Evolutionary conservation across 1,139 yeast species (phyloP), one percentile per base, ranked within the genome.

Genomic region (Taphrina deformans): DNA sequence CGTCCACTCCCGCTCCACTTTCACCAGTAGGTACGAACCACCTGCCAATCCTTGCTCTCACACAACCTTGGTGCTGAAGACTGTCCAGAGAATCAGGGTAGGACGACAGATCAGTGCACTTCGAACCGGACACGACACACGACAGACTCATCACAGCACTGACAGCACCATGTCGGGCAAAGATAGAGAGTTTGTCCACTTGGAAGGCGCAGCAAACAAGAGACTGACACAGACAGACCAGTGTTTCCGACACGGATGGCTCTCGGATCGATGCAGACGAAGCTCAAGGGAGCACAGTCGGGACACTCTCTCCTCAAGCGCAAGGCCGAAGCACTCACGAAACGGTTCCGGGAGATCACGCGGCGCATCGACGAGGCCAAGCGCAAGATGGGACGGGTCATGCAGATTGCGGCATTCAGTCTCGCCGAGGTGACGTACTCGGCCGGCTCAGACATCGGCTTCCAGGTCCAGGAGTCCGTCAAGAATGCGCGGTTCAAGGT

Each of bases 341-440:
- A 92, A 76, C 82, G 99, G 73, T 93, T 93, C 79, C 85, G 99
- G 76, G 99, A 93, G 71, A 93, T 93, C 73, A 91, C 98, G 41
- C 88, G 84, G 75, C 81, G 97, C 75, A 93, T 93, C 74, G 97
- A 93, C 75, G 97, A 92, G 71, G 90, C 98, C 61, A 93, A 93
- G 78, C 85, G 93, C 71, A 93, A 92, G 80, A 93, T 93, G 99
- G 99, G 98, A 56, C 82, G 95, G 70, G 97, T 93, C 51, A 93
- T 93, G 98, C 99, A 93, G 76, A 89, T 96, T 0, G 99, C 99
- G 0, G 96, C 98, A 0, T 93, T 93, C 75, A 92, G 98, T 12
- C 82, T 93, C 71, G 98, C 99, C 1, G 99, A 93, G 75, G 98
- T 93, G 60, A 88, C 93, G 62, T 93, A 93, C 74, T 99, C 99